Conservation (phyloP, 2,329 filamentous ascomycete species). For the Hypocrella siamensis region DNA sequence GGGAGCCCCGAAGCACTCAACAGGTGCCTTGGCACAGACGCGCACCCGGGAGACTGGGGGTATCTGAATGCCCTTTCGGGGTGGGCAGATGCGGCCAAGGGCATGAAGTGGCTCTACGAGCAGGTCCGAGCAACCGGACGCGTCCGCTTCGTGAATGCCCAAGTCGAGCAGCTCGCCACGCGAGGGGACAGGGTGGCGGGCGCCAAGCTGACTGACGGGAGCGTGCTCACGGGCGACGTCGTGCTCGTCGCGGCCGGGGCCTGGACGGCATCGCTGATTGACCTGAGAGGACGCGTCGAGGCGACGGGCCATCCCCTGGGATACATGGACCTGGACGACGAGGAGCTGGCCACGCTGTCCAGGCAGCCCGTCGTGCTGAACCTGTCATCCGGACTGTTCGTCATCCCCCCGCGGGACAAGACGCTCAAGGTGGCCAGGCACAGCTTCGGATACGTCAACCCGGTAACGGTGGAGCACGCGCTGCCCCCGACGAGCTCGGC, state of each 20-base stretch:
- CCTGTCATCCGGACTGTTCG: constrained; percentile 55
- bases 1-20: constrained; percentile 27
- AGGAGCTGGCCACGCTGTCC: constrained; percentile 50
- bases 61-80: constrained; percentile 63
- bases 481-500: constrained; percentile 14
- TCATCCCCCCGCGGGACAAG: constrained; percentile 49
- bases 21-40: constrained; percentile 28
- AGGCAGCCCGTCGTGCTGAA: constrained; percentile 60
- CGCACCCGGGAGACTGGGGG: constrained; percentile 44
- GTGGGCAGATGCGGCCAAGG: constrained; percentile 64
- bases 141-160: constrained; percentile 37
- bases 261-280: constrained; percentile 67
- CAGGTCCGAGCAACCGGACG: constrained; percentile 37
- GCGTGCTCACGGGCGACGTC: constrained; percentile 44
- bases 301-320: constrained; percentile 72
- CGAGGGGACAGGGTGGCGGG: constrained; percentile 33
- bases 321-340: constrained; percentile 58
- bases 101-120: constrained; percentile 47
- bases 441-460: constrained; percentile 51
- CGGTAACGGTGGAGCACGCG: constrained; percentile 19
- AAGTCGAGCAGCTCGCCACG: constrained; percentile 26
- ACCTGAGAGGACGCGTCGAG: constrained; percentile 59
- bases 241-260: constrained; percentile 74
- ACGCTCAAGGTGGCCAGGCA: constrained; percentile 58
- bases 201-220: constrained; percentile 21